A percentile compares a stretch with the other conserved stretches of the same genome.
phyloP scores from a whole-genome alignment of 2,329 filamentous ascomycete genomes.

The Pseudogymnoascus sp. region DNA sequence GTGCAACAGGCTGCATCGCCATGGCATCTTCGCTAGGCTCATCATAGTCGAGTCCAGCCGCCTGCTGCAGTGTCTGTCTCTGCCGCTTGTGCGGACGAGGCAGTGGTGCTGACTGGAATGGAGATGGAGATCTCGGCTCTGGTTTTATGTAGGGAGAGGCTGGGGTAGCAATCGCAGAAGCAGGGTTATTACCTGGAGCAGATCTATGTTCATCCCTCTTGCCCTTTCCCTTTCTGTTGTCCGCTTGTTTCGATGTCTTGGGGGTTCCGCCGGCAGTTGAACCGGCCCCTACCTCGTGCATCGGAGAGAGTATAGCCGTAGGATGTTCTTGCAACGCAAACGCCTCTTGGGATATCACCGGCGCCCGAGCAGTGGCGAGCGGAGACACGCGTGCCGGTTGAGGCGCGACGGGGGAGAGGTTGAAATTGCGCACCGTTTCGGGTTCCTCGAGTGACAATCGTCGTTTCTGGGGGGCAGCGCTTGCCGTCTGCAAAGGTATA shows the following conservation, averaged over 20 bases:
- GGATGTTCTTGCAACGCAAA: slow-evolving; percentile 22
- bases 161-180: slow-evolving; percentile 32
- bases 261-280: slow-evolving; percentile 56
- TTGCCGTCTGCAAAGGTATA: neutral
- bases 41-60: slow-evolving; percentile 35
- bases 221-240: slow-evolving; percentile 44
- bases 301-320: slow-evolving; percentile 47
- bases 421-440: slow-evolving; percentile 46
- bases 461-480: neutral
- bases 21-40: slow-evolving; percentile 39
- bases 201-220: slow-evolving; percentile 43
- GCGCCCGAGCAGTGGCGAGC: slow-evolving; percentile 39
- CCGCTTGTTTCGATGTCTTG: slow-evolving; percentile 41
- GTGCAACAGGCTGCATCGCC: slow-evolving; percentile 16
- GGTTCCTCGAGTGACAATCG: neutral
- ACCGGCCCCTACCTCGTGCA: slow-evolving; percentile 41
- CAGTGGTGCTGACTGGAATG: slow-evolving; percentile 44
- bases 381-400: slow-evolving; percentile 64
- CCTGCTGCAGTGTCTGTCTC: slow-evolving; percentile 39
- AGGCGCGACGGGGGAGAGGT: slow-evolving; percentile 64
- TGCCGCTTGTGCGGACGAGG: slow-evolving; percentile 50
- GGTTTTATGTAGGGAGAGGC: slow-evolving; percentile 51
- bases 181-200: slow-evolving; percentile 13
- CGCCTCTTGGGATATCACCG: slow-evolving; percentile 24
- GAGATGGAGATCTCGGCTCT: slow-evolving; percentile 57